Evolutionary conservation across 306 rosid species (phyloP).

Genomic region (Glycine tomentella): DNA sequence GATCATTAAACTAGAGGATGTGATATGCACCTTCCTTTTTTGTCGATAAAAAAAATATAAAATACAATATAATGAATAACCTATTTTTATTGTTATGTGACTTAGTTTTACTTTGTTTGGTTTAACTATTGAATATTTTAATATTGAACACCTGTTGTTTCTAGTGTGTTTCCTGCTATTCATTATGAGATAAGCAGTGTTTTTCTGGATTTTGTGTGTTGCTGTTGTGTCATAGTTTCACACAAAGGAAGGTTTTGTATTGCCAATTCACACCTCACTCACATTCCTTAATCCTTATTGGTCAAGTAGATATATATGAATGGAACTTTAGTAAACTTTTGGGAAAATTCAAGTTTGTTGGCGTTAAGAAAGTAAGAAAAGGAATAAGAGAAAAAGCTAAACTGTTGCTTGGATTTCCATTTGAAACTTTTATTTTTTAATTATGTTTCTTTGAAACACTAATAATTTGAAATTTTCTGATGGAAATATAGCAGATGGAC

Average conservation of each 20-base stretch:
- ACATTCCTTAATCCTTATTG: not conserved
- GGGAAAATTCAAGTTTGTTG: not conserved
- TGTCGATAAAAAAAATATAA: no score
- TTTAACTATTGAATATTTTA: constrained; percentile 16
- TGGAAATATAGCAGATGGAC: not conserved
- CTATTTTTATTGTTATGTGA: no score
- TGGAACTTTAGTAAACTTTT: not conserved
- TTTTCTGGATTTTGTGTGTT: constrained; percentile 33
- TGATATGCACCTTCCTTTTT: no score
- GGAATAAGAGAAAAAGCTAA: not conserved
- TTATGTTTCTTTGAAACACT: constrained; percentile 1
- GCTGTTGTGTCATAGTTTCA: not conserved
- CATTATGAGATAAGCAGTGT: not conserved
- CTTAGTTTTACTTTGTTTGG: no score
- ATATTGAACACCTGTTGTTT: constrained; percentile 7
- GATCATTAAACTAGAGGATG: no score
- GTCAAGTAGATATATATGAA: not conserved
- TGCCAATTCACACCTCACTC: not conserved
- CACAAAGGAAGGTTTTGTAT: not conserved
- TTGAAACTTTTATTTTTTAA: constrained; percentile 9
- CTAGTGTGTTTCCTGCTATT: constrained; percentile 1
- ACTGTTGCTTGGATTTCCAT: constrained; percentile 1
- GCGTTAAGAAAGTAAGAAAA: not conserved
- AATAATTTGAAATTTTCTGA: not conserved
- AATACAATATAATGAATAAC: no score